These are phyloP conservation scores for Fusarium sp. DNA, from an alignment of 2,329 filamentous ascomycete genomes.

Conservation along the genomic window DNA sequence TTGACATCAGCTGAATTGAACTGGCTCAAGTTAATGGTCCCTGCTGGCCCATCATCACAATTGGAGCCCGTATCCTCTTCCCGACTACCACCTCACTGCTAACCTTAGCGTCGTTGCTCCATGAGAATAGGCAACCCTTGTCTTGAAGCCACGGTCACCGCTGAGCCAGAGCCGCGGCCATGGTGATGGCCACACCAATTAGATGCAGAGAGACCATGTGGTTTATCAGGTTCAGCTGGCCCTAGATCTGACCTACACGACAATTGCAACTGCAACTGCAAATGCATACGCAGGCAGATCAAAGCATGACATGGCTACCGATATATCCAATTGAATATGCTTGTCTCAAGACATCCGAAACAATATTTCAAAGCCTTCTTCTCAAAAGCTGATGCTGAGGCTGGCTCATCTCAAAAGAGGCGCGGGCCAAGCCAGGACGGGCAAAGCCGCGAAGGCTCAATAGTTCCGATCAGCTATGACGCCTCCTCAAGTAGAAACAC, in stretches of 20 bases:
- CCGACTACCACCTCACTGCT: constrained; percentile 33
- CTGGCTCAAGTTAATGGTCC: constrained; percentile 1
- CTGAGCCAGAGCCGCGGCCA: constrained; percentile 22
- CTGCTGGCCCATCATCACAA: constrained; percentile 25
- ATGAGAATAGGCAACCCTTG: constrained; percentile 27
- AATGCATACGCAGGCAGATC: background rate
- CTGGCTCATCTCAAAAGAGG: constrained; percentile 24
- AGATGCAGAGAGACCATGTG: background rate
- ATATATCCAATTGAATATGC: background rate
- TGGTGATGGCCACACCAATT: constrained; percentile 5
- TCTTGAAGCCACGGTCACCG: constrained; percentile 15
- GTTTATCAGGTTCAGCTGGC: constrained; percentile 35
- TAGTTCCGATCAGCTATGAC: constrained; percentile 17
- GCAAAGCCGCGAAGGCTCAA: constrained; percentile 26
- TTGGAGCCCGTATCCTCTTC: constrained; percentile 34
- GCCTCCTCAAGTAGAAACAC: constrained; percentile 4
- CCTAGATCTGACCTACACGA: constrained; percentile 8
- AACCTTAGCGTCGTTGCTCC: constrained; percentile 31
- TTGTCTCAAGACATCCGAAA: constrained; percentile 18
- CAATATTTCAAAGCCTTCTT: constrained; percentile 21
- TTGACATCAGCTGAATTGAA: background rate
- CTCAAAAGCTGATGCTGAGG: constrained; percentile 18
- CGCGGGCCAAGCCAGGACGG: constrained; percentile 25
- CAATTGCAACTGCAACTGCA: constrained; percentile 5
- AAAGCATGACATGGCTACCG: constrained; percentile 13